Evolutionary conservation across 176 grass and related monocot species (phyloP), one percentile per base, ranked within the genome.

Genomic region (Triticum monococcum): DNA sequence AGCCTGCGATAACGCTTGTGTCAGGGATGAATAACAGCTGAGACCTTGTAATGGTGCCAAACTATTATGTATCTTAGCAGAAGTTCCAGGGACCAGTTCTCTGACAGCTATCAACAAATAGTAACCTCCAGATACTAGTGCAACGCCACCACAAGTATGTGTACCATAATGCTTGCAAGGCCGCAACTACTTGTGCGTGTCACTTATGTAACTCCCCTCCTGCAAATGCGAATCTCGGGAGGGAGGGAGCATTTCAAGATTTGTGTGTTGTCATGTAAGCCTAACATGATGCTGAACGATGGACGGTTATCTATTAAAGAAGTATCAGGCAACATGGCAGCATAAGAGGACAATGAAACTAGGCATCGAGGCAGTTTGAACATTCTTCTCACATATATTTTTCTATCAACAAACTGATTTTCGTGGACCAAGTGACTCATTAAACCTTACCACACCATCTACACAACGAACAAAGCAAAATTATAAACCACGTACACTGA

Each of bases 1-100:
- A 82, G 93, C 93, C 93, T 98, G 73, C 73, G 63, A 38, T 78
- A 86, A 71, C 17, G 64, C 79, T 64, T 66, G 37, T 32, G 26
- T 75, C 9, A 85, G 71, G 54, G 50, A 52, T 52, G 33, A 68
- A 81, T 25, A 46, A 12, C 0, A 41, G 38, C 52, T 22, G 26
- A 13, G 24, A 57, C 38, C 8, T 45, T 78, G 68, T 18, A 87
- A 30, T 72, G 67, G 41, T 79, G 70, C 12, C 57, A 40, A 64
- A 63, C 23, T 10, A 50, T 9, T 37, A 66, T 78, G 50, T 45
- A 65, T 80, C 22, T 74, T 75, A 52, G 22, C 77, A 26, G 30
- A 68, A 38, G 43, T 80, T 54, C 14, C 61, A 82, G 12, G 2
- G 41, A 68, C 7, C 10, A 30, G 45, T 50, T 20, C 33, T 57